phyloP scores from a whole-genome alignment of 495 filamentous ascomycete genomes.

The Neurospora discreta region DNA sequence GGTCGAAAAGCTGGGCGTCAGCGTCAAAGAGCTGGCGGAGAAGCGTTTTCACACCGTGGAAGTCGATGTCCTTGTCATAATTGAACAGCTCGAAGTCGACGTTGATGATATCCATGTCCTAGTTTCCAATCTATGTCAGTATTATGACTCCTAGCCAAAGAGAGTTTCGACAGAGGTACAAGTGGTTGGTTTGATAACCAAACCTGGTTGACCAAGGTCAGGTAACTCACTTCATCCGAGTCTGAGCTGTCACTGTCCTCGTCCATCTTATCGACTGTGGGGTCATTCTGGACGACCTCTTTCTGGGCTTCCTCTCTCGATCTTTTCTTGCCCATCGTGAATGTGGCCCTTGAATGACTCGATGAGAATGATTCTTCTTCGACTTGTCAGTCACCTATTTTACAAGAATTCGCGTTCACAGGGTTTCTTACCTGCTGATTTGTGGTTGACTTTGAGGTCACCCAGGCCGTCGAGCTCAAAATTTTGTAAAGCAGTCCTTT shows the following conservation, averaged over 20 bases:
- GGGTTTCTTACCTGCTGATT: not conserved
- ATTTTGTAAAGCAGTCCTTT: not conserved
- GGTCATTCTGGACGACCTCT: slow-evolving; percentile 18
- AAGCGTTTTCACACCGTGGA: slow-evolving; percentile 86
- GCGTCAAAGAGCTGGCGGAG: slow-evolving; percentile 89
- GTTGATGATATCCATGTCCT: slow-evolving; percentile 85
- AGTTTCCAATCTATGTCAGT: slow-evolving; percentile 17
- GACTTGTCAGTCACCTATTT: not conserved
- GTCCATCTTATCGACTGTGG: slow-evolving; percentile 31
- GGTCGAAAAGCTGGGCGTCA: slow-evolving; percentile 72
- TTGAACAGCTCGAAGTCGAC: slow-evolving; percentile 99
- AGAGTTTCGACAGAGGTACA: not conserved
- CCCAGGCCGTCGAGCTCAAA: not conserved
- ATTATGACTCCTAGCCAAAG: not conserved
- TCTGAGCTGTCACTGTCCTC: slow-evolving; percentile 38
- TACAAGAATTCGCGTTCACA: not conserved
- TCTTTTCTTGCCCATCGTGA: slow-evolving; percentile 36
- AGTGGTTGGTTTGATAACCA: not conserved
- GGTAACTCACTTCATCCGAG: slow-evolving; percentile 10
- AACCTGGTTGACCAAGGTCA: slow-evolving; percentile 18
- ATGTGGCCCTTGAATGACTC: not conserved
- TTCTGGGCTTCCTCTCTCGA: slow-evolving; percentile 32
- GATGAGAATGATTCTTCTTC: not conserved
- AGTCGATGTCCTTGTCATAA: slow-evolving; percentile 79
- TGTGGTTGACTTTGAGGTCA: not conserved